phyloP scores from a whole-genome alignment of 2,329 filamentous ascomycete genomes.

The Hymenoscyphus fraxineus region DNA sequence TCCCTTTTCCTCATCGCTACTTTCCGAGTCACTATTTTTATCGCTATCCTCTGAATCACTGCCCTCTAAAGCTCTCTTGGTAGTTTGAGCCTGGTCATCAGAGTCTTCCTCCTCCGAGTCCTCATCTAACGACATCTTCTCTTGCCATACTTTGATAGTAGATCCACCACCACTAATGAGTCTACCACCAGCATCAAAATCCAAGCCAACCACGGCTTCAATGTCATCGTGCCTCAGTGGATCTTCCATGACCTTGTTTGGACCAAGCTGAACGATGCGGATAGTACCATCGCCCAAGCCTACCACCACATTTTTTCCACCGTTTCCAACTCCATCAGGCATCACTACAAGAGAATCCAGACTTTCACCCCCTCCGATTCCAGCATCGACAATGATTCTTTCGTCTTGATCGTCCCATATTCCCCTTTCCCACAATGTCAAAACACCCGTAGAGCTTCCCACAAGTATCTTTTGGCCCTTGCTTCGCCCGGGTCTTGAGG shows the following conservation, averaged over 20 bases:
- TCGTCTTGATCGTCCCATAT: slow-evolving; percentile 95
- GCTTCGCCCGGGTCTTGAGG: slow-evolving; percentile 56
- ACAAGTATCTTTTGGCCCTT: slow-evolving; percentile 75
- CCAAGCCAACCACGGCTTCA: slow-evolving; percentile 77
- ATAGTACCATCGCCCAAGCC: slow-evolving; percentile 79
- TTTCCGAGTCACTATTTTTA: slow-evolving; percentile 20
- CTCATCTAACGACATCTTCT: slow-evolving; percentile 56
- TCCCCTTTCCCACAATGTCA: slow-evolving; percentile 92
- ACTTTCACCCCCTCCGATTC: slow-evolving; percentile 64
- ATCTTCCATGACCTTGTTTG: slow-evolving; percentile 66
- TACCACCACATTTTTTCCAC: slow-evolving; percentile 70
- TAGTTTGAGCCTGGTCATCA: slow-evolving; percentile 41
- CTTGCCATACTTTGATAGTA: slow-evolving; percentile 85
- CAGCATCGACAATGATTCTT: slow-evolving; percentile 71
- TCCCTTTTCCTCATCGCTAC: slow-evolving; percentile 28
- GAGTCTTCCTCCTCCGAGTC: slow-evolving; percentile 43
- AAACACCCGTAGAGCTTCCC: slow-evolving; percentile 70
- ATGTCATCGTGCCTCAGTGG: slow-evolving; percentile 71
- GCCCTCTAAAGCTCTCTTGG: slow-evolving; percentile 29
- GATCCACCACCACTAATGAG: slow-evolving; percentile 87
- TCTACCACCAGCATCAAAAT: slow-evolving; percentile 78
- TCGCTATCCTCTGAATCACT: slow-evolving; percentile 30
- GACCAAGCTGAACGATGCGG: slow-evolving; percentile 70
- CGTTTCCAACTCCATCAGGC: slow-evolving; percentile 64
- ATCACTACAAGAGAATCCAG: slow-evolving; percentile 73